Base-by-base conservation (phyloP, 2,329 filamentous ascomycete species). In the Fusarium sp. region DNA sequence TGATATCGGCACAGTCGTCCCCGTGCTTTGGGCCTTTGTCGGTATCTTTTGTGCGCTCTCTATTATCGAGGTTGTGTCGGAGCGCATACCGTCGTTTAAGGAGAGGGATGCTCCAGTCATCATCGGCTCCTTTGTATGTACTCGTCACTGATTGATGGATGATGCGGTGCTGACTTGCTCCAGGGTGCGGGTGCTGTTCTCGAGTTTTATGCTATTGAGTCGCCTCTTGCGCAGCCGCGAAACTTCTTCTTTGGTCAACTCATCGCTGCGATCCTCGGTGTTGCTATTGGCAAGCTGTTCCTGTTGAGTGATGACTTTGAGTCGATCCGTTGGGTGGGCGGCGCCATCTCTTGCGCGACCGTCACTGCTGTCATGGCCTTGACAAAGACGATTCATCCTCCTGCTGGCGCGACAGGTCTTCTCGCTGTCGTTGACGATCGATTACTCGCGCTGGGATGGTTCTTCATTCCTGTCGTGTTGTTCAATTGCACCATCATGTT, bases 101-200 rank as follows among this genome's bases (percentile, higher is more conserved):
- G 80, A 83, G 8, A 85, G 87, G 63, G 85, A 86, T 32, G 87
- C 86, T 1, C 91, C 91, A 1, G 84, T 90, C 12, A 88, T 94
- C n/a, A 85, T 94, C 70, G 92, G 88, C 61, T 93, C 91, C 81
- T 93, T 94, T 81, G 92, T 93, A 85, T 79, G 90, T 88, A 15
- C 35, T 52, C 9, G 33, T 38, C 38, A 22, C 43, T 17, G 32
- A 40, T 37, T 12, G 2, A 33, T 4, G 12, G 12, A 25, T 22
- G 14, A 54, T 59, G 43, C 17, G 11, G 27, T 72, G 57, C 76
- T 65, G 50, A 66, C 33, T 17, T 50, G 5, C 2, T n/a, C 14
- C 4, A 93, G 91, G 93, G 93, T 61, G 93, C 93, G 6, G 90
- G 92, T 4, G 93, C 93, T 15, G 92, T 95, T n/a, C 87, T 95